These are phyloP conservation scores for Pachyrhizus erosus DNA, from an alignment of 306 rosid species.

Conservation along the genomic window DNA sequence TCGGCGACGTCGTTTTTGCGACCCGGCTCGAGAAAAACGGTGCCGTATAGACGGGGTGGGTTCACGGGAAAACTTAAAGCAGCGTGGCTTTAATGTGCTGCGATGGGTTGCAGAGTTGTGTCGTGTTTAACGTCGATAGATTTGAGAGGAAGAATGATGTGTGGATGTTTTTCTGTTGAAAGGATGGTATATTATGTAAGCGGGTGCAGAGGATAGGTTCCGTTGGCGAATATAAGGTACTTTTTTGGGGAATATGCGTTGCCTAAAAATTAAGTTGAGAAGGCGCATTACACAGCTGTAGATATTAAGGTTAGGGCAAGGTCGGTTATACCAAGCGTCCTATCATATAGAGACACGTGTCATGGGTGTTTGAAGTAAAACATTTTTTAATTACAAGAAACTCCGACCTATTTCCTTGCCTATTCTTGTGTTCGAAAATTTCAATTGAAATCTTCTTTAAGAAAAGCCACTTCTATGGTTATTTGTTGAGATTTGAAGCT, in stretches of 20 bases:
- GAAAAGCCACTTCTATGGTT: background rate
- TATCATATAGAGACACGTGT: background rate
- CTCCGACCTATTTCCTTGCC: background rate
- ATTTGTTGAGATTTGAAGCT: background rate
- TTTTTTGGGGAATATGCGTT: slow-evolving; percentile 43
- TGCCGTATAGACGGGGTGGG: slow-evolving; percentile 13
- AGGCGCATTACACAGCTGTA: slow-evolving; percentile 17
- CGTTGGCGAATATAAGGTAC: slow-evolving; percentile 10
- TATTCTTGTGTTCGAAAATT: background rate
- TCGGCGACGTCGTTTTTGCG: slow-evolving; percentile 49
- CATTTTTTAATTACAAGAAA: no score
- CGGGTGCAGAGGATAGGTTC: background rate
- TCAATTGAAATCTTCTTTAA: background rate
- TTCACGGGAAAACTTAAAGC: background rate
- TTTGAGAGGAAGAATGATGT: background rate
- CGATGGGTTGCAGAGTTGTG: slow-evolving; percentile 20
- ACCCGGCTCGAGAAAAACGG: background rate
- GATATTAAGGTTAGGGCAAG: slow-evolving; percentile 30
- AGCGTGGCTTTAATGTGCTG: background rate
- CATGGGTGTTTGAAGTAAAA: background rate
- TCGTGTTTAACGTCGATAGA: background rate
- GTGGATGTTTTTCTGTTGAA: background rate
- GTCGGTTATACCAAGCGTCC: slow-evolving; percentile 33
- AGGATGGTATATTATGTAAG: background rate
- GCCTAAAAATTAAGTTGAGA: slow-evolving; percentile 10